Base-by-base conservation (phyloP, 2,329 filamentous ascomycete genomes). In the Pyrenophora tritici-repentis region DNA sequence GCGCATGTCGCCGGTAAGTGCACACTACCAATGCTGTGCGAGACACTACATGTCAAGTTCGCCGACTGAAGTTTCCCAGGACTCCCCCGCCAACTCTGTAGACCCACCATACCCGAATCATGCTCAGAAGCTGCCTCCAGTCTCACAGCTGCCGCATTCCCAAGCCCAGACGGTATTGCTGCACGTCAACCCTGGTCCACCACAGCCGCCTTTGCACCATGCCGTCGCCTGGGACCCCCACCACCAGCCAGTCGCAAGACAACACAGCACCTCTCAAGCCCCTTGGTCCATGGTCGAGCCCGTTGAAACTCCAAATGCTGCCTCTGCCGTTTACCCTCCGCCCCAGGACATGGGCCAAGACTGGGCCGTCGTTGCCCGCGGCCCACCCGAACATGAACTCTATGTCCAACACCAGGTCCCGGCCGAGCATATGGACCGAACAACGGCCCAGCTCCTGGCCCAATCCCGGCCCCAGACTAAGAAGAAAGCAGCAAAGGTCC, bases 401-500 rank as follows among this genome's bases (percentile, higher is more conserved):
- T 60, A 59, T 45, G 40, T 53, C 18, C 59, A 55, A 24, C 50
- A 53, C 13, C 47, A 39, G 14, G 34, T 38, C 20, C 54, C 55
- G 13, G 12, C 50, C 9, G 46, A 60, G 9, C 57, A 59, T 8
- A 33, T 54, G 5, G 20, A 48, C 17, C 53, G 50, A 6, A 12
- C 42, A 6, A 22, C 40, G 4, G 42, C 38, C 4, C 45, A 54
- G 33, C 13, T 47, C 6, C 46, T 58, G 14, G 53, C n/a, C n/a
- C 50, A 42, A 13, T 62, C 55, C 32, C 56, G 58, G 39, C 40
- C 56, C 6, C 26, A 49, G 9, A 38, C 53, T n/a, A 70, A 64
- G 48, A 65, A 65, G 42, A 68, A 65, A 38, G 52, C 55, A 14
- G 59, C 67, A 2, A 67, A 63, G 46, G 62, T 72, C n/a, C 63